A percentile compares a stretch with the other conserved stretches of the same genome.
phyloP scores from a whole-genome alignment of 2,329 filamentous ascomycete genomes.

The Pseudopyricularia cyperi region DNA sequence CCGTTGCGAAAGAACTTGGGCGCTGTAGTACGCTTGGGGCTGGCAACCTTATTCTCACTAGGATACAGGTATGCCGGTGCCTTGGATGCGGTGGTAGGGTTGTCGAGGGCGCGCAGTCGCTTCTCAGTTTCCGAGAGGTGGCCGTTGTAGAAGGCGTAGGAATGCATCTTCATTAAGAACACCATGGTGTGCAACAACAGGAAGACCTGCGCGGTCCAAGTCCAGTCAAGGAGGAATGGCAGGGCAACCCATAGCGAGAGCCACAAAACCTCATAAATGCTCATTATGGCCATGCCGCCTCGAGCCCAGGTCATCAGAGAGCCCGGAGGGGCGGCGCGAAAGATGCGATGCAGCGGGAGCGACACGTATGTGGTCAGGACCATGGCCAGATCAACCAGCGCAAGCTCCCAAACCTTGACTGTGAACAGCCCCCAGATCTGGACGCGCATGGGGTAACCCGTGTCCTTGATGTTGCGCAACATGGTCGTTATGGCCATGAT shows the following conservation, averaged over 20 bases:
- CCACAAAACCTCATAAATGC: conserved; percentile 69
- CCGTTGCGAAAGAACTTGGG: conserved; percentile 1
- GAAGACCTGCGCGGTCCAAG: conserved; percentile 96
- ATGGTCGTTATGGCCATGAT: conserved; percentile 97
- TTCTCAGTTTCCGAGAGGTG: conserved; percentile 81
- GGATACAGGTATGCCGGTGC: conserved; percentile 67
- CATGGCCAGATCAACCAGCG: conserved; percentile 74
- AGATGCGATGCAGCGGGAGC: conserved; percentile 60
- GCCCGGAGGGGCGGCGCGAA: conserved; percentile 37
- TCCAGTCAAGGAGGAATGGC: conserved; percentile 79
- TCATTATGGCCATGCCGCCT: conserved; percentile 73
- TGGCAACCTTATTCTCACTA: conserved; percentile 28
- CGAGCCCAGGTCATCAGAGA: conserved; percentile 56
- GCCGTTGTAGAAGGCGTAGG: conserved; percentile 95
- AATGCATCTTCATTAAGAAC: conserved; percentile 98
- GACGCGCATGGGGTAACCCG: conserved; percentile 71
- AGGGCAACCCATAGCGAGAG: conserved; percentile 69
- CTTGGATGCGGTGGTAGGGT: conserved; percentile 55
- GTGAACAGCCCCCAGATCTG: conserved; percentile 83
- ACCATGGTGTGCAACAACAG: conserved; percentile 82
- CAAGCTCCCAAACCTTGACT: conserved; percentile 79
- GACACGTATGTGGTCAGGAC: conserved; percentile 59
- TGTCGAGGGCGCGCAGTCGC: conserved; percentile 66
- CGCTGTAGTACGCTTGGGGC: conserved; percentile 13
- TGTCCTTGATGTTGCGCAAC: conserved; percentile 86